Conservation (phyloP, 2,329 filamentous ascomycete species). For the Hawksworthiomyces lignivorus region DNA sequence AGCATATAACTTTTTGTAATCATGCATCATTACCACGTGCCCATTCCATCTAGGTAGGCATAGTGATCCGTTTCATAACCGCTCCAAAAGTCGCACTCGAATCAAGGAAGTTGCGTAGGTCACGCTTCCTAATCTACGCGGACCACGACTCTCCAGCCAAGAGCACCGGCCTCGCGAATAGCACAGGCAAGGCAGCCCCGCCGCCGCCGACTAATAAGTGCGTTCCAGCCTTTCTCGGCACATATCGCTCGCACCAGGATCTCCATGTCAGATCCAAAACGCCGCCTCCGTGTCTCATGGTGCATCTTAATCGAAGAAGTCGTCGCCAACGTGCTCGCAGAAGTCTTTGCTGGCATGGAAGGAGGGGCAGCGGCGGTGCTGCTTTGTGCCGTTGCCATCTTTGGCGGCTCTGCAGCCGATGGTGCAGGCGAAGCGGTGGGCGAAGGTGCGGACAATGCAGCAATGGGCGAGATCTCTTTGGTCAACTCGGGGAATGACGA, state of each 20-base stretch:
- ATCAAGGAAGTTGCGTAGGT: too few relatives aligned
- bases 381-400: too few relatives aligned
- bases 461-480: constrained; percentile 15
- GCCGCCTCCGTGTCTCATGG: constrained; percentile 47
- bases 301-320: constrained; percentile 41
- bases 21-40: too few relatives aligned
- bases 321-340: not conserved
- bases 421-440: not conserved
- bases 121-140: constrained; percentile 52
- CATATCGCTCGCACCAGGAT: constrained; percentile 66
- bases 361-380: not conserved
- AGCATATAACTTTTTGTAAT: too few relatives aligned
- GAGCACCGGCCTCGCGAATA: constrained; percentile 63
- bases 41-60: too few relatives aligned
- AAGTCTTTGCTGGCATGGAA: not conserved
- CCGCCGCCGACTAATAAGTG: constrained; percentile 58
- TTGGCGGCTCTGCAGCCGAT: not conserved
- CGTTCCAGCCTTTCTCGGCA: constrained; percentile 66
- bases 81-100: too few relatives aligned
- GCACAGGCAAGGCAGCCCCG: constrained; percentile 67
- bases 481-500: constrained; percentile 13
- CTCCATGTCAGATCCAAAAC: constrained; percentile 59
- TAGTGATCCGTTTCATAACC: too few relatives aligned
- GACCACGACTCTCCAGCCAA: constrained; percentile 62
- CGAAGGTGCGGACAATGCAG: not conserved